phyloP scores from a whole-genome alignment of 345 rosid species.

The Citrus inodora region DNA sequence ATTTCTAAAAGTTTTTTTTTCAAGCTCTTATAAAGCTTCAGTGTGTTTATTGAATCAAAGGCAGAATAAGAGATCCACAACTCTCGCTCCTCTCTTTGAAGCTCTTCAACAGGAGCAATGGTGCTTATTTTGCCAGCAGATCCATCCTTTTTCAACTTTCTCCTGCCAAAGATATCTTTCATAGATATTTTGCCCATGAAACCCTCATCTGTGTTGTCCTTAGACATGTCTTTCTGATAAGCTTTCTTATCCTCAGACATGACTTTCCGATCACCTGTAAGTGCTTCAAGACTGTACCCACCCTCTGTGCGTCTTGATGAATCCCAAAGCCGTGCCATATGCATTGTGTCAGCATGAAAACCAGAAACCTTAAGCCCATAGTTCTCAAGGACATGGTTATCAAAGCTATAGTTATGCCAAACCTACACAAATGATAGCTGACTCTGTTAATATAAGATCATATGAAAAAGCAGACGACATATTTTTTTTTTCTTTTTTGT shows the following conservation, averaged over 20 bases:
- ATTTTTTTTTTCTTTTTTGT: background rate
- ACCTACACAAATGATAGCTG: conserved; percentile 45
- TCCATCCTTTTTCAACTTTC: conserved; percentile 85
- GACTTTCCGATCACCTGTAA: conserved; percentile 63
- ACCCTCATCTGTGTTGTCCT: conserved; percentile 16
- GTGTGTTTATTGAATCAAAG: conserved; percentile 86
- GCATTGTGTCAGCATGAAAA: conserved; percentile 97
- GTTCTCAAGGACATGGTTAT: conserved; percentile 76
- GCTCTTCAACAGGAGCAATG: conserved; percentile 82
- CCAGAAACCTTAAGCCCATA: conserved; percentile 76
- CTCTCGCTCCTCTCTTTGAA: conserved; percentile 69
- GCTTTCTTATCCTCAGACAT: conserved; percentile 38
- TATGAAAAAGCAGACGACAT: background rate
- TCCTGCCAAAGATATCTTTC: conserved; percentile 84
- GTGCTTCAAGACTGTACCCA: conserved; percentile 97
- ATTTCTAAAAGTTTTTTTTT: conserved; percentile 37
- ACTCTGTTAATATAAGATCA: conserved; percentile 8
- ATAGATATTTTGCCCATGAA: conserved; percentile 84
- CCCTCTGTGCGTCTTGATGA: conserved; percentile 74
- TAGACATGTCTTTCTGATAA: conserved; percentile 23
- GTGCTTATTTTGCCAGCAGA: conserved; percentile 66
- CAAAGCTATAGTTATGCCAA: conserved; percentile 99
- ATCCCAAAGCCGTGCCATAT: conserved; percentile 97
- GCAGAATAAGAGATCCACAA: conserved; percentile 93
- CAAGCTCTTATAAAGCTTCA: conserved; percentile 79